A percentile compares a stretch with the other conserved stretches of the same genome.
Evolutionary conservation across 2,329 filamentous ascomycete genomes (phyloP).

Genomic region (Phaeoacremonium minimum): DNA sequence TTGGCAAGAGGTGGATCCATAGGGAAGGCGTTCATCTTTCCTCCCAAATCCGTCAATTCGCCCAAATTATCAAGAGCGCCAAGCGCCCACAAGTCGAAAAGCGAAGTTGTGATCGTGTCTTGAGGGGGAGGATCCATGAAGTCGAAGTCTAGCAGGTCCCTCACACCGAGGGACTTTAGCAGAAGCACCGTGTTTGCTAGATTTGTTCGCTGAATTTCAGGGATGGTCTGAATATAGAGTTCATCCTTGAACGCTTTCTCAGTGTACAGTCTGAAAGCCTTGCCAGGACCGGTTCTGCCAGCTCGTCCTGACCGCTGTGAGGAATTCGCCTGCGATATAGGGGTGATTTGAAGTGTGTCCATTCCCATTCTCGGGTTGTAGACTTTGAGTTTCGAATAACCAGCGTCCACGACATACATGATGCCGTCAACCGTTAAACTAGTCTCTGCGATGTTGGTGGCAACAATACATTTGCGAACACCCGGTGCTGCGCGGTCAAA

Average conservation of each 20-base stretch:
- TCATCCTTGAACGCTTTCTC: constrained; percentile 95
- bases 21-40: constrained; percentile 93
- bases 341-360: constrained; percentile 97
- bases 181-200: constrained; percentile 91
- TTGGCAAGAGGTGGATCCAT: constrained; percentile 98
- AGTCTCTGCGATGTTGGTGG: constrained; percentile 97
- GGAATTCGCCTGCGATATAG: constrained; percentile 94
- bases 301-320: constrained; percentile 91
- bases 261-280: constrained; percentile 90
- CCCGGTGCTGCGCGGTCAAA: constrained; percentile 89
- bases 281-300: constrained; percentile 90
- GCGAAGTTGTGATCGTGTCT: constrained; percentile 93
- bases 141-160: constrained; percentile 91
- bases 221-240: constrained; percentile 93
- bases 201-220: constrained; percentile 95
- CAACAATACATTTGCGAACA: constrained; percentile 94
- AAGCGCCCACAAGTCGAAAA: constrained; percentile 96
- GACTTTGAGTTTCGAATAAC: constrained; percentile 96
- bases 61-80: constrained; percentile 92
- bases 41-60: constrained; percentile 80
- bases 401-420: constrained; percentile 97
- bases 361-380: constrained; percentile 99
- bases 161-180: constrained; percentile 90
- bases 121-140: constrained; percentile 99
- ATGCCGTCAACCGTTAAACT: constrained; percentile 98